Conservation (phyloP, 441 rosid genomes). For the Eutrema salsugineum region DNA sequence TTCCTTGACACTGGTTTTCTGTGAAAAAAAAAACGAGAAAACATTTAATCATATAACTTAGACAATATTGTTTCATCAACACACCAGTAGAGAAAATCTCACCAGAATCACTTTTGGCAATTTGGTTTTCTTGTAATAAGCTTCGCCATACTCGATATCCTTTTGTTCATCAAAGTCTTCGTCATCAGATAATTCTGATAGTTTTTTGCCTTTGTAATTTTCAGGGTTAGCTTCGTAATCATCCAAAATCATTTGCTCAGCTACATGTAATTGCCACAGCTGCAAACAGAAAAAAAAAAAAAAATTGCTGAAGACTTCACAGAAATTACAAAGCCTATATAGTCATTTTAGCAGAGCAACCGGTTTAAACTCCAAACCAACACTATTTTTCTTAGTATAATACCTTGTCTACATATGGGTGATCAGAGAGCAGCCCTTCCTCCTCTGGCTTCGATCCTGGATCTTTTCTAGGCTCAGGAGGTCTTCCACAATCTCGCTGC, state of each 20-base stretch:
- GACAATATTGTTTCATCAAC: slow-evolving; percentile 3
- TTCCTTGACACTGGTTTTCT: slow-evolving; percentile 95
- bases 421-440: slow-evolving; percentile 81
- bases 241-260: slow-evolving; percentile 97
- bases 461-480: slow-evolving; percentile 84
- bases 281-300: slow-evolving; percentile 42
- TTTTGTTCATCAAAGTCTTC: slow-evolving; percentile 72
- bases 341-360: background rate
- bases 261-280: slow-evolving; percentile 92
- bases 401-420: slow-evolving; percentile 93
- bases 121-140: slow-evolving; percentile 50
- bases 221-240: slow-evolving; percentile 82
- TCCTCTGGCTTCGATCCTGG: slow-evolving; percentile 77
- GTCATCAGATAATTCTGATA: slow-evolving; percentile 82
- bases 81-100: slow-evolving; percentile 18
- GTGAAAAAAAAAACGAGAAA: slow-evolving; percentile 28
- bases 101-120: slow-evolving; percentile 76
- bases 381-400: background rate
- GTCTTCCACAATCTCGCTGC: slow-evolving; percentile 93
- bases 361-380: background rate
- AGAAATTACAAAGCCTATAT: background rate
- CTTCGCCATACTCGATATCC: slow-evolving; percentile 54
- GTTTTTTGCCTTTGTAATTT: slow-evolving; percentile 68
- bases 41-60: slow-evolving; percentile 25
- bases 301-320: background rate